A percentile compares a stretch with the other conserved stretches of the same genome.
These are phyloP conservation scores for Arthrobotrys sphaeroides DNA, from an alignment of 2,329 filamentous ascomycete genomes.

Conservation along the genomic window DNA sequence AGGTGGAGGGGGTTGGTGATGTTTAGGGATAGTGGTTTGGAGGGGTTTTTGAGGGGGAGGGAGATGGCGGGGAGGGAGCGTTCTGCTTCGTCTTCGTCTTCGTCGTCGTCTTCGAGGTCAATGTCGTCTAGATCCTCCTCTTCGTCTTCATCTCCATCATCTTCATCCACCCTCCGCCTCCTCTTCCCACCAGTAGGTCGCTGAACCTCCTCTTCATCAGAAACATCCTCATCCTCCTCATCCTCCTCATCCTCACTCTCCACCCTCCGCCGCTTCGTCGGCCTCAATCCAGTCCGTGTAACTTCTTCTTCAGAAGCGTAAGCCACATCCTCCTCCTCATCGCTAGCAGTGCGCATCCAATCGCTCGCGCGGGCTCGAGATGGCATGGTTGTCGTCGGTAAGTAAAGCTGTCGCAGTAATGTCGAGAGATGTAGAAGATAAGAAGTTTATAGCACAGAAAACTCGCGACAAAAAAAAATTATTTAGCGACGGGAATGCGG, in stretches of 20 bases:
- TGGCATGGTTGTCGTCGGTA: conserved; percentile 24
- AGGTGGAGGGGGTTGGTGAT: conserved; percentile 72
- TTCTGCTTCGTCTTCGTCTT: conserved; percentile 56
- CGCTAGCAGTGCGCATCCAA: conserved; percentile 44
- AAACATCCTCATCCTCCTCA: conserved; percentile 2
- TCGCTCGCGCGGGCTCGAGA: conserved; percentile 49
- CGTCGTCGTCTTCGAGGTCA: conserved; percentile 47
- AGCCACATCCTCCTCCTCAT: conserved; percentile 29
- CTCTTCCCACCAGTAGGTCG: conserved; percentile 31
- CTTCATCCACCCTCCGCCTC: neutral
- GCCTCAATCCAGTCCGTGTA: conserved; percentile 33
- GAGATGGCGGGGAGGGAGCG: conserved; percentile 54
- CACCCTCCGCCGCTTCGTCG: conserved; percentile 43
- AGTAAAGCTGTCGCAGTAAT: neutral
- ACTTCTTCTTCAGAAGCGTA: conserved; percentile 42
- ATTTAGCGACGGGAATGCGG: conserved; percentile 17
- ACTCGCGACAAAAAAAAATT: neutral
- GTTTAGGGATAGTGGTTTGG: conserved; percentile 62
- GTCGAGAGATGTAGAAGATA: conserved; percentile 1
- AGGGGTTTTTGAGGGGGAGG: conserved; percentile 58
- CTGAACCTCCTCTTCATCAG: conserved; percentile 48
- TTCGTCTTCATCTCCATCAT: conserved; percentile 57
- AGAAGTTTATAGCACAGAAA: neutral
- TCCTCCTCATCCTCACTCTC: conserved; percentile 42
- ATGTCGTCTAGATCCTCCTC: conserved; percentile 54